Evolutionary conservation across 2,329 filamentous ascomycete species (phyloP).

Genomic region (Xylaria sp.): DNA sequence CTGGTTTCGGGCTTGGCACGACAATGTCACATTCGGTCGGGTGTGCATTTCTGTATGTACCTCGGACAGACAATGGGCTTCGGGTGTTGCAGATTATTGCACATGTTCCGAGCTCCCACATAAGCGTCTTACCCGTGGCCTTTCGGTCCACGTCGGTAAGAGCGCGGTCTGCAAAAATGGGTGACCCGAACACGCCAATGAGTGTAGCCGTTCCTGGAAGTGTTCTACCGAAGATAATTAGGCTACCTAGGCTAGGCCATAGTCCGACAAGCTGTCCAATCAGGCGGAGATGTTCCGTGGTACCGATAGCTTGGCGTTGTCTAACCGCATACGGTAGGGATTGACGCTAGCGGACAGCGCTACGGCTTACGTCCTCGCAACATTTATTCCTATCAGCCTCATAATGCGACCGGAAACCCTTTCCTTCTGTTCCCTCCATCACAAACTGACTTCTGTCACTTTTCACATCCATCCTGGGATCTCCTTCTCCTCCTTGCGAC

Average conservation of each 20-base stretch:
- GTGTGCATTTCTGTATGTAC: neutral
- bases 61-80: slow-evolving; percentile 3
- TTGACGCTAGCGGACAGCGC: neutral
- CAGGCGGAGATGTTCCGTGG: neutral
- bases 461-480: slow-evolving; percentile 22
- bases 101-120: slow-evolving; percentile 4
- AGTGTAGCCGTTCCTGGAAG: neutral
- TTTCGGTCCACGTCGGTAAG: slow-evolving; percentile 26
- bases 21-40: neutral
- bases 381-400: slow-evolving; percentile 34
- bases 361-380: slow-evolving; percentile 11
- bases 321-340: neutral
- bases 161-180: slow-evolving; percentile 32
- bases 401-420: slow-evolving; percentile 14
- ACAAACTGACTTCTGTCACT: slow-evolving; percentile 12
- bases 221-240: slow-evolving; percentile 9
- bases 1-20: slow-evolving; percentile 5
- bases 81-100: neutral
- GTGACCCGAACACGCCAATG: slow-evolving; percentile 33
- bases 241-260: slow-evolving; percentile 26
- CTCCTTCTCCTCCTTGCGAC: slow-evolving; percentile 63
- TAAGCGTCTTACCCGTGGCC: slow-evolving; percentile 6
- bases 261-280: slow-evolving; percentile 21
- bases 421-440: slow-evolving; percentile 11
- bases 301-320: neutral